phyloP scores from a whole-genome alignment of 2,329 filamentous ascomycete species.

The Neopestalotiopsis sp. region DNA sequence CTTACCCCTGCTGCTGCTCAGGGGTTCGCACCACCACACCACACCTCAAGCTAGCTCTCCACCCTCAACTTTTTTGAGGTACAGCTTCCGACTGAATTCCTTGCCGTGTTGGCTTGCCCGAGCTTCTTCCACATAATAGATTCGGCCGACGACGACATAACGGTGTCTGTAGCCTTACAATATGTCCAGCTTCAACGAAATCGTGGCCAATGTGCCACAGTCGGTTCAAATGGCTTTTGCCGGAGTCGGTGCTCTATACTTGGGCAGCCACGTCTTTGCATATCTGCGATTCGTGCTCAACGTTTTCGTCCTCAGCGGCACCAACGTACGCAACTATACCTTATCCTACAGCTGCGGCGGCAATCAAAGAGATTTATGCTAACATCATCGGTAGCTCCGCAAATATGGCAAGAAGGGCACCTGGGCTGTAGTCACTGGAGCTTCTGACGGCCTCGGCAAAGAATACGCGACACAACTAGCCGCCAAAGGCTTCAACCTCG shows the following conservation, averaged over 20 bases:
- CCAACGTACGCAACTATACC: conserved; percentile 54
- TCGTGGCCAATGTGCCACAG: conserved; percentile 49
- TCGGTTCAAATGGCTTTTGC: conserved; percentile 53
- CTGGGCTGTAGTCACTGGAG: conserved; percentile 94
- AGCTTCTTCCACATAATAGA: not conserved
- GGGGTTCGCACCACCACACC: not conserved
- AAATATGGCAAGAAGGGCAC: conserved; percentile 90
- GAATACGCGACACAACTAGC: conserved; percentile 93
- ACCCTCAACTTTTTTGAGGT: conserved; percentile 1
- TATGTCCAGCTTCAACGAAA: conserved; percentile 40
- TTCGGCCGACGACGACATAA: not conserved
- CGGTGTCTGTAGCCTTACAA: conserved; percentile 6
- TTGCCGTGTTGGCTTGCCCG: not conserved
- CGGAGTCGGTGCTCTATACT: conserved; percentile 63
- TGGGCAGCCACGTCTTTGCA: conserved; percentile 62
- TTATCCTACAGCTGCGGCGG: not conserved
- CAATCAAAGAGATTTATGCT: not conserved
- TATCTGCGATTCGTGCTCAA: conserved; percentile 68
- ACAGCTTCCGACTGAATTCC: not conserved
- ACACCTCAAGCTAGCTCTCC: not conserved
- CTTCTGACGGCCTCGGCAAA: conserved; percentile 95
- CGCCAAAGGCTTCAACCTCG: conserved; percentile 88
- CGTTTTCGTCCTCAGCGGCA: conserved; percentile 71
- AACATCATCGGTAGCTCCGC: conserved; percentile 66
- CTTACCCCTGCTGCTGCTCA: conserved; percentile 1